These are phyloP conservation scores for Hypomontagnella submonticulosa DNA, from an alignment of 495 filamentous ascomycete species.

Conservation along the genomic window DNA sequence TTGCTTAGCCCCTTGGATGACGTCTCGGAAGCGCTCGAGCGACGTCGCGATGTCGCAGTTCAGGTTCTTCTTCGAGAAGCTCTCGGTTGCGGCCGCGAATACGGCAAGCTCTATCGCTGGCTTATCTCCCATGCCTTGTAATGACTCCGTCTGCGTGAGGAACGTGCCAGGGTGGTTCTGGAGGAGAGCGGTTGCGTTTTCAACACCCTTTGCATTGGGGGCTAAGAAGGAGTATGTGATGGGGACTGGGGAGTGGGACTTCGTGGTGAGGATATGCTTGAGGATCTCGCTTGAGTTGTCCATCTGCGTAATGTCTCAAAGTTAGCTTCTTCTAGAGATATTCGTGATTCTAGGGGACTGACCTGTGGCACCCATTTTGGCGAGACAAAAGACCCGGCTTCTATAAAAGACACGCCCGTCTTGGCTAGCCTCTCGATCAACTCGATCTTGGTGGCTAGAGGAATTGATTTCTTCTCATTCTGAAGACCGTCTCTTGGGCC, in stretches of 20 bases:
- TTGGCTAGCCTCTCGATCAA: slow-evolving; percentile 82
- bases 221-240: slow-evolving; percentile 94
- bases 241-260: slow-evolving; percentile 70
- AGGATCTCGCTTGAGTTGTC: slow-evolving; percentile 88
- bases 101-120: slow-evolving; percentile 82
- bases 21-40: slow-evolving; percentile 76
- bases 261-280: slow-evolving; percentile 73
- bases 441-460: slow-evolving; percentile 85
- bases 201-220: slow-evolving; percentile 85
- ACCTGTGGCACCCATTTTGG: slow-evolving; percentile 99
- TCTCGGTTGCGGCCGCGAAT: slow-evolving; percentile 92
- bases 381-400: slow-evolving; percentile 93
- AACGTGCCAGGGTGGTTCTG: slow-evolving; percentile 52
- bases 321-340: slow-evolving; percentile 11
- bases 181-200: slow-evolving; percentile 61
- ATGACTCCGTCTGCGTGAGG: slow-evolving; percentile 50
- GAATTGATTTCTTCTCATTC: slow-evolving; percentile 89
- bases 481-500: slow-evolving; percentile 94
- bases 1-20: slow-evolving; percentile 78
- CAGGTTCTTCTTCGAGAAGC: slow-evolving; percentile 89
- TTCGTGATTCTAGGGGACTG: slow-evolving; percentile 29
- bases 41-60: slow-evolving; percentile 90
- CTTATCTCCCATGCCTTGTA: slow-evolving; percentile 43
- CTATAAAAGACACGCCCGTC: slow-evolving; percentile 87
- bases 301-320: slow-evolving; percentile 70